Conservation (phyloP, 495 filamentous ascomycete species). For the Aspergillus ostianus region DNA sequence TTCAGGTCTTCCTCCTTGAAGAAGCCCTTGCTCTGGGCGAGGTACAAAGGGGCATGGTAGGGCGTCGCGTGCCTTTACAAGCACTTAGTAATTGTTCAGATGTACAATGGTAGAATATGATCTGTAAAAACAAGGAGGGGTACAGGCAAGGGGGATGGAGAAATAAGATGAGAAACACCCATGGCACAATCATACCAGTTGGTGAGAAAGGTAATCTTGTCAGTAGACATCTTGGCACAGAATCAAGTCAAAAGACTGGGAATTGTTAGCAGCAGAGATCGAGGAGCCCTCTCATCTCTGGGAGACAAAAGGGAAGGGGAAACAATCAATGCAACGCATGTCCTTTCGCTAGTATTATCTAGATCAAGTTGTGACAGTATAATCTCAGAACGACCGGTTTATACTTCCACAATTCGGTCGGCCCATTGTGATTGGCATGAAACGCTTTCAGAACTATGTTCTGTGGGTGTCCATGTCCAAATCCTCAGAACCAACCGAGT, state of each 20-base stretch:
- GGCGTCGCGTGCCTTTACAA: constrained; percentile 63
- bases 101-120: not conserved
- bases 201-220: constrained; percentile 73
- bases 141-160: not conserved
- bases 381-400: constrained; percentile 56
- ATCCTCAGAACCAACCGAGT: not conserved
- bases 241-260: constrained; percentile 31
- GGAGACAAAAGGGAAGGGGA: constrained; percentile 30
- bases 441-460: too few relatives aligned
- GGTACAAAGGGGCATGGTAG: constrained; percentile 70
- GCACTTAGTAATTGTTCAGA: constrained; percentile 27
- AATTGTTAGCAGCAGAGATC: constrained; percentile 24
- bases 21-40: constrained; percentile 67
- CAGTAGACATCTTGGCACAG: constrained; percentile 60
- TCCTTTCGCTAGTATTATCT: constrained; percentile 84
- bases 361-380: constrained; percentile 78
- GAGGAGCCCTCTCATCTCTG: constrained; percentile 8
- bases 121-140: not conserved
- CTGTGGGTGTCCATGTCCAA: too few relatives aligned
- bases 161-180: constrained; percentile 6
- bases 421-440: too few relatives aligned
- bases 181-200: constrained; percentile 54
- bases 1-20: constrained; percentile 69
- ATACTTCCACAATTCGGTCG: constrained; percentile 2
- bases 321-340: constrained; percentile 63